Base-by-base conservation (phyloP, 352 stramenopile species). In the Phytophthora constricta region DNA sequence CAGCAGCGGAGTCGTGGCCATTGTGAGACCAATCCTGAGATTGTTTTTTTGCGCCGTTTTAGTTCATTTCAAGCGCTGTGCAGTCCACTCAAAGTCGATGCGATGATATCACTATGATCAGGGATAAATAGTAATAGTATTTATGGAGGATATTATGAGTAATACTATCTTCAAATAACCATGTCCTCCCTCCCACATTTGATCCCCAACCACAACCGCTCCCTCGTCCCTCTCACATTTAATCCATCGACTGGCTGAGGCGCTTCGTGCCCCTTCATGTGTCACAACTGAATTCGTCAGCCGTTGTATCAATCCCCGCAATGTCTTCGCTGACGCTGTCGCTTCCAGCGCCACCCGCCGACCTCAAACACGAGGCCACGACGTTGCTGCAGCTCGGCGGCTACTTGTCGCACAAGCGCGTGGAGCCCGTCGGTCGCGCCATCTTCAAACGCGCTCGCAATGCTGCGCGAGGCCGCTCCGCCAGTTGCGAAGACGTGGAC, bases 381-480 rank as follows among this genome's bases (percentile, higher is more conserved):
- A 70, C 89, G 26, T 48, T 80, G 20, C 46, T 86, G 10, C 82
- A 80, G 26, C 76, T 93, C 16, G 85, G 87, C 27, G 87, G 87
- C 34, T 93, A 93, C 76, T 89, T 89, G 23, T 59, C 79, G 37
- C 82, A 85, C 49, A 95, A 95, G 81, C 80, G 77, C 55, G 80
- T 95, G 43, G 85, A 93, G 68, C 72, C 83, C 17, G 84, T 82
- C 34, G 87, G 87, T 23, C 87, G 87, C 55, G 75, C 87, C 49
- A 90, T 79, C 75, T 74, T 90, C 68, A 85, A 86, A 54, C 85
- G 84, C 70, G 82, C 87, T 26, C 88, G 89, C 53, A 95, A 95
- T 68, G 77, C 86, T 25, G 75, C 77, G 37, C 87, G 87, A 37
- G 87, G 87, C 3, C 87, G 87, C 34, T 95, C 87, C 52, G 81